Base-by-base conservation (phyloP, 495 filamentous ascomycete genomes). In the Neurospora sp. region DNA sequence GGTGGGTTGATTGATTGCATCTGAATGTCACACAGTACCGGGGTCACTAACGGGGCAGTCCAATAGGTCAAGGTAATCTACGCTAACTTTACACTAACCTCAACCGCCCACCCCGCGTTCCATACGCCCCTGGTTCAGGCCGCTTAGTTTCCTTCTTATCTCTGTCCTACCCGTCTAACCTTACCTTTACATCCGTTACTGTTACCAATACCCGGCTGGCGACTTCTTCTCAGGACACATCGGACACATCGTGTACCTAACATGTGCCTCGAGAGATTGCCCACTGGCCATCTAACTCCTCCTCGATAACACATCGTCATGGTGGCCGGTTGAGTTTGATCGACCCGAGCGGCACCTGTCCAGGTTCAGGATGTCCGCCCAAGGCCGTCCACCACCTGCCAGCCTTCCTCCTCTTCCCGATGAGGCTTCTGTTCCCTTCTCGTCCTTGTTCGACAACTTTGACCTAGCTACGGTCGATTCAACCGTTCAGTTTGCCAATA, bases 401-500 rank as follows among this genome's bases (percentile, higher is more conserved):
- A 76, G 73, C 77, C 75, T 81, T 46, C 78, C 78, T 23, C 46
- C 78, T 9, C 73, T 81, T 72, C 69, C 74, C 71, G 69, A 72
- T 69, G 78, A 78, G 69, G 76, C 77, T n/a, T 74, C 76, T 16
- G 74, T 75, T 6, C 80, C 79, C 40, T 78, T 81, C 71, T 81
- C 80, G 69, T 74, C 77, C 18, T 79, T 81, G 54, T 78, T 81
- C 73, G 74, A 76, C 66, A 77, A 72, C 69, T 81, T 82, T 27
- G 78, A 82, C 72, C 76, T 73, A 14, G 72, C 75, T 4, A 77
- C 79, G 46, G 71, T 82, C 73, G 78, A 80, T 38, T 74, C 78
- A 37, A 77, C 80, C 1, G 74, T 76, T 38, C 79, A 79, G 69
- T 76, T 79, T 40, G 76, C 79, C 72, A 77, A 81, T 35, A 71